phyloP scores from a whole-genome alignment of 2,329 filamentous ascomycete species.

The Diplodia scrobiculata region DNA sequence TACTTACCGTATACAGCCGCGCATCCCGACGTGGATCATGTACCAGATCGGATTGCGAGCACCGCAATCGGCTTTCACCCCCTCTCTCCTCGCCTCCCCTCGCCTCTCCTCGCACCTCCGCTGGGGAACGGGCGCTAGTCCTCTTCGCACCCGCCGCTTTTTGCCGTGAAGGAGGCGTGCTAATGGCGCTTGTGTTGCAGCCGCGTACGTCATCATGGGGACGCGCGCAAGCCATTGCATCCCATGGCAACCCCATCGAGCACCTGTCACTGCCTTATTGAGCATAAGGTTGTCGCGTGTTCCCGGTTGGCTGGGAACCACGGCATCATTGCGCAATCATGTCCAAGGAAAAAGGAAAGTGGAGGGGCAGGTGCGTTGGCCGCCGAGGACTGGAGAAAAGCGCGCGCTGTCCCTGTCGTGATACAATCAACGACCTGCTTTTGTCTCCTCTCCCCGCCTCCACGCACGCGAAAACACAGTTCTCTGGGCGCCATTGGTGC shows the following conservation, averaged over 20 bases:
- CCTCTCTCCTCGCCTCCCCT: not conserved
- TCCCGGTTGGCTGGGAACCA: not conserved
- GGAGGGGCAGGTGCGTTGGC: not conserved
- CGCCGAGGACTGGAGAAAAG: not conserved
- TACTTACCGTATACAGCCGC: not conserved
- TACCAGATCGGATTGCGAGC: not conserved
- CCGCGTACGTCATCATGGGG: constrained; percentile 14
- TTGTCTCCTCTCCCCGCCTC: not conserved
- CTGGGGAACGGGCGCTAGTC: not conserved
- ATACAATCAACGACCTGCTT: not conserved
- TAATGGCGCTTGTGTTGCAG: not conserved
- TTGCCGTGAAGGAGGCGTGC: not conserved
- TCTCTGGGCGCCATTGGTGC: not conserved
- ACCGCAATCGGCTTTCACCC: not conserved
- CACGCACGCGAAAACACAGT: not conserved
- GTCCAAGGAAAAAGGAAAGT: not conserved
- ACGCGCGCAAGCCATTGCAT: not conserved
- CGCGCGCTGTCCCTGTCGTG: not conserved
- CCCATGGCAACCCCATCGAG: not conserved
- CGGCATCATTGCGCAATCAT: not conserved
- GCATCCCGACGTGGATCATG: not conserved
- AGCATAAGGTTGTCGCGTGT: not conserved
- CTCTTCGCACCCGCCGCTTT: not conserved
- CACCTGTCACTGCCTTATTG: constrained; percentile 16
- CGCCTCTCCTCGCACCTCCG: not conserved